Evolutionary conservation across 2,329 filamentous ascomycete genomes (phyloP).

Genomic region (Scedosporium apiospermum): DNA sequence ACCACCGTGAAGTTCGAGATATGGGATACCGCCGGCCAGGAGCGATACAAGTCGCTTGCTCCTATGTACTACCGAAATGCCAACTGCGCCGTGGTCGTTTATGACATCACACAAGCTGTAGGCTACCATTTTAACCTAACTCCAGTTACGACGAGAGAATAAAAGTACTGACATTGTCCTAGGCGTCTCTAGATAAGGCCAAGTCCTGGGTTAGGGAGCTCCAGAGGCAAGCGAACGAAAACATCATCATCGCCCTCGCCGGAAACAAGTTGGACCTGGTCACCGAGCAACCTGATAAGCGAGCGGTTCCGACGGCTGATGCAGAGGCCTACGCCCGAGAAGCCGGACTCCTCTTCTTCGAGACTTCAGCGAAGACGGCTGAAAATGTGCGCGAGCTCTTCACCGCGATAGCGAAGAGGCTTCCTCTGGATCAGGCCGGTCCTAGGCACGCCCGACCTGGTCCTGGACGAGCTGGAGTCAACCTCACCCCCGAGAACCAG

Average conservation of each 20-base stretch:
- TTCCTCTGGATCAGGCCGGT: constrained; percentile 93
- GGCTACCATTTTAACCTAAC: constrained; percentile 21
- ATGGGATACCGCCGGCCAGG: constrained; percentile 97
- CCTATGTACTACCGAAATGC: constrained; percentile 99
- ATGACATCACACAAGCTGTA: constrained; percentile 99
- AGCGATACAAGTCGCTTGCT: constrained; percentile 96
- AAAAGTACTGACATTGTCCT: constrained; percentile 10
- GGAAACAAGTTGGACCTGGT: constrained; percentile 98
- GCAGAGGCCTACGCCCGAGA: constrained; percentile 93
- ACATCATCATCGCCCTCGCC: constrained; percentile 96
- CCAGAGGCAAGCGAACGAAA: constrained; percentile 97
- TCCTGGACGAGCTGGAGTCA: constrained; percentile 47
- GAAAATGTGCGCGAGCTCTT: constrained; percentile 95
- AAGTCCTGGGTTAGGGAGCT: constrained; percentile 99
- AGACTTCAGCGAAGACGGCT: constrained; percentile 94
- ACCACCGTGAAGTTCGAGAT: constrained; percentile 99
- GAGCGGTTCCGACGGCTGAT: constrained; percentile 78
- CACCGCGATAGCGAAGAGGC: constrained; percentile 94
- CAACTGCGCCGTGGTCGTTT: constrained; percentile 97
- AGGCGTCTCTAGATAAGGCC: constrained; percentile 97
- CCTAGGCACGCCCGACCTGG: constrained; percentile 70
- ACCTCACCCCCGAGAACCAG: constrained; percentile 43
- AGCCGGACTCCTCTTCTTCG: constrained; percentile 91
- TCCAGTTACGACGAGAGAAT: background rate
- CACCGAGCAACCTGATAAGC: constrained; percentile 88